Base-by-base conservation (phyloP, 2,329 filamentous ascomycete species). In the Aspergillus sp. region DNA sequence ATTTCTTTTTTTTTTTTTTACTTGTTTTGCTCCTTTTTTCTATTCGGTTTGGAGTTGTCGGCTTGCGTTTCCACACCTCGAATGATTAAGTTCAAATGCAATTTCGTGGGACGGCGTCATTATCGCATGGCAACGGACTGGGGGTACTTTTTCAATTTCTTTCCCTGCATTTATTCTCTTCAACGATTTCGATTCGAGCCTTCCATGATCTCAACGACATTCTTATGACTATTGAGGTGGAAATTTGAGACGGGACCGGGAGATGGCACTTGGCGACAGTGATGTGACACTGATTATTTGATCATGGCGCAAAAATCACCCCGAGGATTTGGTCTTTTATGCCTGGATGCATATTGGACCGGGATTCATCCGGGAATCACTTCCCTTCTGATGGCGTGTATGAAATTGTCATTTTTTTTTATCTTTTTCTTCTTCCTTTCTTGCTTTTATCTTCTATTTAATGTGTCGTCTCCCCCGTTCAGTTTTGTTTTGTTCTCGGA, bases 401-500 rank as follows among this genome's bases (percentile, higher is more conserved):
- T 49, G 51, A 53, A 49, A 44, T 46, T 50, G 48, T 40, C 34
- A 31, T 47, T 40, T 41, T 27, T 38, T 19, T 40, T 49, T 44
- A 28, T 40, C 43, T 27, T 44, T 44, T 43, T 45, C 35, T 43
- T 45, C 35, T 40, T 44, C 35, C 29, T 39, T 43, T 49, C 33
- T 47, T 43, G 49, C 38, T 39, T 39, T 54, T 61, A 53, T 51
- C 54, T 53, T 49, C 51, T 61, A 56, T 62, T 49, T 62, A 58
- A 59, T 55, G 61, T 52, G 57, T 57, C 59, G 62, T 65, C 61
- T 57, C 61, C 55, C 52, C 51, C 43, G 48, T 56, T 46, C 51
- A 50, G 44, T 39, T 43, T 52, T 50, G 10, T 53, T 58, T 41
- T 40, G 42, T 60, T 60, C 56, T 61, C 53, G 51, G 55, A 54